phyloP scores from a whole-genome alignment of 352 stramenopile genomes.

The Globisporangium carolinianum region DNA sequence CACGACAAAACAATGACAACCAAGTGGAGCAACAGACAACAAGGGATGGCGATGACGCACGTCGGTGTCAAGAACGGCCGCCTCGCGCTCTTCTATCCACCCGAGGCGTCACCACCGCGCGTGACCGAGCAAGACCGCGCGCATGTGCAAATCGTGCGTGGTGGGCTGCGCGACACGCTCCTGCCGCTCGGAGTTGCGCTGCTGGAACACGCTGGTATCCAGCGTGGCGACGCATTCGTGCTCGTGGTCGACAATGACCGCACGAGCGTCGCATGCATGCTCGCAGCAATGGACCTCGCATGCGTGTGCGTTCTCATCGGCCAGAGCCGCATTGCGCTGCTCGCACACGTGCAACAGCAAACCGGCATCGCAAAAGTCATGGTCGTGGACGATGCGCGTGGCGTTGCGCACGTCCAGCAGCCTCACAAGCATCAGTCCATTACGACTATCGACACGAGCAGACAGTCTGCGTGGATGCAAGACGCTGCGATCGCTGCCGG shows the following conservation, averaged over 20 bases:
- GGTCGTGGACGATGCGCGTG: constrained; percentile 30
- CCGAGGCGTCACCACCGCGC: constrained; percentile 5
- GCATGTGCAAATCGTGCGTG: constrained; percentile 27
- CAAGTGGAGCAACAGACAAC: too few relatives aligned
- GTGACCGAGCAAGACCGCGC: constrained; percentile 10
- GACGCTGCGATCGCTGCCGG: constrained; percentile 21
- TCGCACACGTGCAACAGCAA: constrained; percentile 41
- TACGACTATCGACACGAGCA: neutral
- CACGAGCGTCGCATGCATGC: constrained; percentile 65
- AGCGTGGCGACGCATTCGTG: constrained; percentile 39
- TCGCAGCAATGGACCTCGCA: constrained; percentile 56
- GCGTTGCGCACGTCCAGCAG: neutral
- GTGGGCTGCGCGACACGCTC: constrained; percentile 33
- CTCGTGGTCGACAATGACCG: constrained; percentile 70
- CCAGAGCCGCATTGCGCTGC: constrained; percentile 34
- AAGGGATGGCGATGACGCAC: constrained; percentile 1
- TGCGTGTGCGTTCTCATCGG: constrained; percentile 52
- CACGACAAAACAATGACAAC: too few relatives aligned
- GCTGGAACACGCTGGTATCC: constrained; percentile 26
- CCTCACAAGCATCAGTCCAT: neutral
- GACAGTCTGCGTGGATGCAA: constrained; percentile 22
- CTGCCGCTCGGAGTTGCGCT: constrained; percentile 43
- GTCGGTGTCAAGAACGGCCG: constrained; percentile 61
- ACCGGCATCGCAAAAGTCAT: constrained; percentile 58
- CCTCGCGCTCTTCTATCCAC: constrained; percentile 38